Base-by-base conservation (phyloP, 2,329 filamentous ascomycete genomes). In the Emergomyces orientalis region DNA sequence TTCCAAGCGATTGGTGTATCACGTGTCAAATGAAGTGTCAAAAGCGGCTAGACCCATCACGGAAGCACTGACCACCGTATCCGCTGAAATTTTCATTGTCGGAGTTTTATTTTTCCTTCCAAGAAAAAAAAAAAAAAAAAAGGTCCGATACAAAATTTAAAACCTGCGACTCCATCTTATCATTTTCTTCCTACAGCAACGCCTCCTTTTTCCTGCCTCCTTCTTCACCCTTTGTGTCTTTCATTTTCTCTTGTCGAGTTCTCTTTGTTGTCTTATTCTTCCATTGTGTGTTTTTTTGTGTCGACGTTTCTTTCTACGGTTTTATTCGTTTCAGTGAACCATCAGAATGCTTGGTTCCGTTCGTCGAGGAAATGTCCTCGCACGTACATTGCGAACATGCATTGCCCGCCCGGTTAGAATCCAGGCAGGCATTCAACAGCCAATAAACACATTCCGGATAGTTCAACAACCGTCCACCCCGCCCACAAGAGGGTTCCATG, bases 311-410 rank as follows among this genome's bases (percentile, higher is more conserved):
- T 45, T 54, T 58, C 41, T 39, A n/a, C 37, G 6, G 11, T 62
- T 49, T 22, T 43, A 19, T 37, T 13, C 37, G 17, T 54, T 34
- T 41, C 54, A 37, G n/a, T 52, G 37, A 56, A 43, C 51, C 49
- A 47, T 58, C 56, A 67, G 32, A 41, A 78, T 78, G 76, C 70
- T 77, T 66, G 69, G 71, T 68, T 71, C 71, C 67, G 67, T 77
- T 69, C 76, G 74, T 69, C 74, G 73, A 56, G 65, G 66, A 64
- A 74, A 73, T 62, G 71, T 71, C 67, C 72, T 75, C 61, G 69
- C 68, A 63, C 74, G 74, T 62, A 75, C 71, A 62, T 67, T 77
- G 62, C 74, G 74, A 64, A 69, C 69, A 63, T 73, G 72, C 62
- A 66, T 67, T 63, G 70, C 71, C 62, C 72, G 70, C 45, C 64